These are phyloP conservation scores for Alternaria brassicicola DNA, from an alignment of 2,329 filamentous ascomycete genomes.

Conservation along the genomic window DNA sequence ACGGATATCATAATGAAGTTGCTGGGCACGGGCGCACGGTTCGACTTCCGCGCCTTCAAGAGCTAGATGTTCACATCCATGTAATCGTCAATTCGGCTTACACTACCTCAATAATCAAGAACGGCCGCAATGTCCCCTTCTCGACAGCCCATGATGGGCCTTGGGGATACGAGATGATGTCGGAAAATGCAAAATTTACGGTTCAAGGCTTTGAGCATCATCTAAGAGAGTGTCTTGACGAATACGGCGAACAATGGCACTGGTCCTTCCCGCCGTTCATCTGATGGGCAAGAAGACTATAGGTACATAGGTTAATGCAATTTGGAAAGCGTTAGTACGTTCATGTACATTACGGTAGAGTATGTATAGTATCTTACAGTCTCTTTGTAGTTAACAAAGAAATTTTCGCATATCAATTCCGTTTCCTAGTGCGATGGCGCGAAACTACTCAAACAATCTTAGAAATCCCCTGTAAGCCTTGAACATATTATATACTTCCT, in stretches of 20 bases:
- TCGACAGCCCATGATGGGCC: neutral
- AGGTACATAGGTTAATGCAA: neutral
- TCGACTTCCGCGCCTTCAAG: neutral
- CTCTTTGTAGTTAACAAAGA: neutral
- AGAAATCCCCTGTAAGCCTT: neutral
- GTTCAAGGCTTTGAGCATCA: neutral
- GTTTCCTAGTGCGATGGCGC: accelerated
- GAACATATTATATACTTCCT: too few species aligned
- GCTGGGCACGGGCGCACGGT: neutral
- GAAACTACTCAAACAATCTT: neutral
- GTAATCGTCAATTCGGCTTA: neutral
- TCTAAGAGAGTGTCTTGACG: neutral
- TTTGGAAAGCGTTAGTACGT: neutral
- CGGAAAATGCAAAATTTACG: neutral
- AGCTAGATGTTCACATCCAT: neutral
- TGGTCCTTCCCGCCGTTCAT: neutral
- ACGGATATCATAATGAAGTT: neutral
- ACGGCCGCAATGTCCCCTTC: neutral
- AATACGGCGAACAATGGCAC: neutral
- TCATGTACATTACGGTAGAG: neutral
- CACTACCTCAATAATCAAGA: neutral
- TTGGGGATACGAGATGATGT: neutral
- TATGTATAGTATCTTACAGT: neutral
- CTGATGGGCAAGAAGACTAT: neutral
- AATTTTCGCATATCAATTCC: too few species aligned